Conservation (phyloP, 306 rosid genomes). For the Rosa chinensis region DNA sequence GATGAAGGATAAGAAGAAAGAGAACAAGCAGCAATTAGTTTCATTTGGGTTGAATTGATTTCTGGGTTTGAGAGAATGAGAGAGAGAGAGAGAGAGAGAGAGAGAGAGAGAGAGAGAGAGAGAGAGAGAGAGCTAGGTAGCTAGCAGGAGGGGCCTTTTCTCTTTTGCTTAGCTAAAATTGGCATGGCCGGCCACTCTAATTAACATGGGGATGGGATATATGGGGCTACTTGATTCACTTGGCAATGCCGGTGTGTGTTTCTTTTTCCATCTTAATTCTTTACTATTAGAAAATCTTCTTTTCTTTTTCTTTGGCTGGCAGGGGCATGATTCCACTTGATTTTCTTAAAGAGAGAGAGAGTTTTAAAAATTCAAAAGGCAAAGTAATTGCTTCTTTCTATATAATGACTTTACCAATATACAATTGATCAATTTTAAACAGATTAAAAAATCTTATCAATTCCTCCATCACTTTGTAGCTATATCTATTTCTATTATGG, state of each 20-base stretch:
- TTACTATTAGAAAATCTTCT: slow-evolving; percentile 38
- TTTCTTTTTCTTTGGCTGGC: slow-evolving; percentile 64
- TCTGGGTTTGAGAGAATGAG: slow-evolving; percentile 18
- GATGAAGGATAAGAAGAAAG: background rate
- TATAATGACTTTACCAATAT: slow-evolving; percentile 33
- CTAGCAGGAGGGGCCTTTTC: background rate
- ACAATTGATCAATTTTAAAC: slow-evolving; percentile 28
- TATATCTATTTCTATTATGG: background rate
- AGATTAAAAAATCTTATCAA: slow-evolving; percentile 16
- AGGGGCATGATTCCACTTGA: slow-evolving; percentile 50
- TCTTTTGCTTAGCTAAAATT: background rate
- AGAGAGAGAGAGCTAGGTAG: background rate
- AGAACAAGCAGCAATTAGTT: slow-evolving; percentile 37
- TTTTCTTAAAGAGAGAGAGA: slow-evolving; percentile 29
- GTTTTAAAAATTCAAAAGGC: slow-evolving; percentile 47
- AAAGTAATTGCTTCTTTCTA: slow-evolving; percentile 54
- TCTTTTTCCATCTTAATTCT: slow-evolving; percentile 39
- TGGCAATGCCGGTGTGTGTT: slow-evolving; percentile 44
- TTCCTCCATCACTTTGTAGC: slow-evolving; percentile 30
- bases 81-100: background rate
- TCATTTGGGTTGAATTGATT: slow-evolving; percentile 52
- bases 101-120: background rate
- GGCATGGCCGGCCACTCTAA: slow-evolving; percentile 9
- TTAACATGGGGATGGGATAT: slow-evolving; percentile 31
- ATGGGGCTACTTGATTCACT: slow-evolving; percentile 13